Evolutionary conservation across 2,329 filamentous ascomycete species (phyloP), one percentile per base, ranked within the genome.

Genomic region (Cercospora canescens): DNA sequence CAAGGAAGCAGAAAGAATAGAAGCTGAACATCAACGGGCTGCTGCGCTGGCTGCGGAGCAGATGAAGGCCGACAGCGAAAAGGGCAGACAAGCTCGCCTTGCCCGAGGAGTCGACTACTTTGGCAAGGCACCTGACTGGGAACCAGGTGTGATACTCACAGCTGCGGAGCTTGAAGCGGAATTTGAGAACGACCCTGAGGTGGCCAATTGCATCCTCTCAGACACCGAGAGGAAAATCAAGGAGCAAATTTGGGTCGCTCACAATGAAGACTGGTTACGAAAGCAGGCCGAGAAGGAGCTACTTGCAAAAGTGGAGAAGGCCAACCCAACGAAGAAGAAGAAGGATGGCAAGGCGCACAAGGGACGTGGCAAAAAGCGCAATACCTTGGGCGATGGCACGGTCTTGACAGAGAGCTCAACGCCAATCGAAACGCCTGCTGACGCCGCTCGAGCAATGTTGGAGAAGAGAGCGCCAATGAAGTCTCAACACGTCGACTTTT

Each of bases 201-300:
- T 99, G 5, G 82, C 86, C 66, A 91, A 91, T 72, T 97, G 94
- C 75, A 79, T 93, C 37, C 84, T 98, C 5, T 86, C 85, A 0
- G 86, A 89, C 1, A 86, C 88, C 3, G 94, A 98, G 79, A 87
- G 89, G 2, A 86, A 86, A 35, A 87, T 93, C 75, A 98, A 97
- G 78, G 94, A 97, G 78, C 88, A 89, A 66, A 91, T 98, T 60
- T 99, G 95, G 95, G 89, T 96, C 50, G 94, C 94, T 66, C 89
- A 94, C 76, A 98, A 99, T 79, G 93, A 95, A 76, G 93, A 96
- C 71, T 99, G 94, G 87, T 84, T 99, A 41, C 91, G 94, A 8
- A 87, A 89, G 57, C 91, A 96, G 75, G 93, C 97, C 75, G 88
- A 91, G 67, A 96, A 95, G 78, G 85, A 91, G 6, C 90, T 96